Percentiles rank a stretch among this genome's conserved stretches.
Conservation (phyloP, 208 protist genomes). For the Acanthamoeba healyi region DNA sequence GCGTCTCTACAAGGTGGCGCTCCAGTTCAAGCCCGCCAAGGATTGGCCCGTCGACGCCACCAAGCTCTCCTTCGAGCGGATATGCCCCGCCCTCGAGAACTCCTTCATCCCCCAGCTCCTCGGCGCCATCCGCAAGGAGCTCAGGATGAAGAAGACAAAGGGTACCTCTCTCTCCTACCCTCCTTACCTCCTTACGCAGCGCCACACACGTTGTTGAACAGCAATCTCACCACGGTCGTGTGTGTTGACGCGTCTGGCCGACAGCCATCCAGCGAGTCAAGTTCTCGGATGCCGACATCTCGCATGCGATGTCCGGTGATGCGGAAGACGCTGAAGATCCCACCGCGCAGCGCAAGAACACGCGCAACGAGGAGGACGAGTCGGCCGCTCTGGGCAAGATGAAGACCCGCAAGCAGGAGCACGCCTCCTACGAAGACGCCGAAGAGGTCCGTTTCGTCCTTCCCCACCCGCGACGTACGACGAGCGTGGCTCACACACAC, state of each 20-base stretch:
- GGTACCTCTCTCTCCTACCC: neutral
- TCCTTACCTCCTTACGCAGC: neutral
- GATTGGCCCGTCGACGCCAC: conserved; percentile 10
- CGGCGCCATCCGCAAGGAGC: conserved; percentile 37
- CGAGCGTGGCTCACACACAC: neutral
- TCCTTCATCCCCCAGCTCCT: conserved; percentile 60
- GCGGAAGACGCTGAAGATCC: neutral
- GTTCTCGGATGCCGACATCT: neutral
- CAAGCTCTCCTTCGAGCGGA: neutral
- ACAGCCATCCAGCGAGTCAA: conserved; percentile 22
- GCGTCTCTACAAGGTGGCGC: conserved; percentile 75
- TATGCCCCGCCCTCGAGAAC: neutral
- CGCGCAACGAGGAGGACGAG: conserved; percentile 33
- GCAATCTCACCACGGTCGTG: neutral
- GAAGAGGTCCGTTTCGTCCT: neutral
- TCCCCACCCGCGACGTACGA: neutral
- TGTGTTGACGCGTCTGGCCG: neutral
- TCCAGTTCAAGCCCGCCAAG: conserved; percentile 76
- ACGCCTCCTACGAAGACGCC: conserved; percentile 73
- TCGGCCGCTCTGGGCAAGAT: conserved; percentile 31
- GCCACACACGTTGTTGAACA: too few species aligned
- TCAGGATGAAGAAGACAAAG: conserved; percentile 21
- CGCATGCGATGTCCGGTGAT: neutral
- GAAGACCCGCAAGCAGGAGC: conserved; percentile 76
- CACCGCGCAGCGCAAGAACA: neutral